Conservation (phyloP, 2,329 filamentous ascomycete genomes). For the Sporothrix humicola region DNA sequence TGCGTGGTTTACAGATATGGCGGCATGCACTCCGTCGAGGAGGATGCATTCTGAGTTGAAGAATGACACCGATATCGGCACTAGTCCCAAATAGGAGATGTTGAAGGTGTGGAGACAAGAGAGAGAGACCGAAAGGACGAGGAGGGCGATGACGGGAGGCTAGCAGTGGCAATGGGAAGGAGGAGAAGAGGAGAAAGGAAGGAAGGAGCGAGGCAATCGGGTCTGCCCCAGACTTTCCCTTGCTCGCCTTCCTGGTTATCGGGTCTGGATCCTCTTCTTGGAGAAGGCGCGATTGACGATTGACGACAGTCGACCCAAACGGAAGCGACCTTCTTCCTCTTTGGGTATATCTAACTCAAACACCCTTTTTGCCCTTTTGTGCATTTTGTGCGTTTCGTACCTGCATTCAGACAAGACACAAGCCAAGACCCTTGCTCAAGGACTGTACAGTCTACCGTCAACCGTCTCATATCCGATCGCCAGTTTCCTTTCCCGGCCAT, state of each 20-base stretch:
- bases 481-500: conserved; percentile 27
- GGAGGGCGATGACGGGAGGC: too few species aligned
- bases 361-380: too few species aligned
- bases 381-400: neutral
- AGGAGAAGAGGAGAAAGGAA: neutral
- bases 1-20: neutral
- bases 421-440: neutral
- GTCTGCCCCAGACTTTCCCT: neutral
- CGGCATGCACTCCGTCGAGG: neutral
- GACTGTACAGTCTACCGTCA: neutral
- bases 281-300: conserved; percentile 1
- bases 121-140: too few species aligned
- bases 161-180: conserved; percentile 1
- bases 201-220: conserved; percentile 5
- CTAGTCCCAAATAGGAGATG: conserved; percentile 27
- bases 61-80: neutral
- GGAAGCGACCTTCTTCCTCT: conserved; percentile 17
- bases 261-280: neutral
- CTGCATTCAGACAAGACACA: conserved; percentile 1
- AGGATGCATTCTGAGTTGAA: neutral
- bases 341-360: conserved; percentile 7
- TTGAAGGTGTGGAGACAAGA: conserved; percentile 10
- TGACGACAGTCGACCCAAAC: neutral
- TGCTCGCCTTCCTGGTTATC: neutral
- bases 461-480: neutral